Evolutionary conservation across 768 basidiomycete genomes (phyloP).

Genomic region (Pulveroboletus sp.): DNA sequence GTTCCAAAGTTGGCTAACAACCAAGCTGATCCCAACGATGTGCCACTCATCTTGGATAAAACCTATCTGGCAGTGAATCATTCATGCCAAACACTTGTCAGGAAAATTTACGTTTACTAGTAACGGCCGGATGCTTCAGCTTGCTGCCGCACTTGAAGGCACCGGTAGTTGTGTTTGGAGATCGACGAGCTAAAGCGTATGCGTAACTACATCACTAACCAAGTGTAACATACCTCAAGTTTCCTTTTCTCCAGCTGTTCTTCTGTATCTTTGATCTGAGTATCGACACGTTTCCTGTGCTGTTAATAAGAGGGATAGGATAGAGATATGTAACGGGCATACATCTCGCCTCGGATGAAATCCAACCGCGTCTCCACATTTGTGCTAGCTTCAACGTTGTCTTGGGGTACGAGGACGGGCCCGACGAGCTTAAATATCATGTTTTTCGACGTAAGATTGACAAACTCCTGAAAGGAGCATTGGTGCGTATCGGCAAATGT

Average conservation of each 20-base stretch:
- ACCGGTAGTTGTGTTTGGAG: conserved; percentile 56
- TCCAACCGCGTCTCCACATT: conserved; percentile 90
- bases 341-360: conserved; percentile 90
- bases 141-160: conserved; percentile 27
- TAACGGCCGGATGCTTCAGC: conserved; percentile 3
- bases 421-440: conserved; percentile 89
- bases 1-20: not conserved
- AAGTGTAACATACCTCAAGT: conserved; percentile 53
- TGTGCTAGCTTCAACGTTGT: conserved; percentile 78
- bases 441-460: conserved; percentile 67
- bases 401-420: conserved; percentile 87
- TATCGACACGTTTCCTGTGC: conserved; percentile 72
- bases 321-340: conserved; percentile 19
- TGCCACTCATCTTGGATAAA: not conserved
- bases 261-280: conserved; percentile 75
- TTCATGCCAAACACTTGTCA: not conserved
- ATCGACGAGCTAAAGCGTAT: conserved; percentile 53
- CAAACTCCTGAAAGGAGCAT: conserved; percentile 67
- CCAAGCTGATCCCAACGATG: not conserved
- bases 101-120: not conserved
- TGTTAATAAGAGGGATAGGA: conserved; percentile 7
- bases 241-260: conserved; percentile 80
- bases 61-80: not conserved
- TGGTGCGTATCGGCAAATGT: not conserved
- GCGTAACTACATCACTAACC: conserved; percentile 6